Evolutionary conservation across 2,329 filamentous ascomycete genomes (phyloP).

Genomic region (Colletotrichum sp.): DNA sequence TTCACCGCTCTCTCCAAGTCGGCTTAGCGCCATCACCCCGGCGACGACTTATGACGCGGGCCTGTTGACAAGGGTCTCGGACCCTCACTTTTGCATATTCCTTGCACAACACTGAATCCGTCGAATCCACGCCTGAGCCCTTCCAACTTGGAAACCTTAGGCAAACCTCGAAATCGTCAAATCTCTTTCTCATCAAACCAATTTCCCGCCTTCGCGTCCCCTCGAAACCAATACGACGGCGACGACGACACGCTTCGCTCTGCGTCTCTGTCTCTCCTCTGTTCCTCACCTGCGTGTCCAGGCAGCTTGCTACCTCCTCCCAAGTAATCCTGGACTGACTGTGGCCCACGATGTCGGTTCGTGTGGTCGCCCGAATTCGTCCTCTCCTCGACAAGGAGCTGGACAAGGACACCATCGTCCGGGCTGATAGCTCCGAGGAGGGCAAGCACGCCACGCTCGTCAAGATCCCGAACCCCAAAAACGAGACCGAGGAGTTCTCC

Average conservation of each 20-base stretch:
- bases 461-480: conserved; percentile 93
- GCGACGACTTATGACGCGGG: not conserved
- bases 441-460: conserved; percentile 71
- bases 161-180: not conserved
- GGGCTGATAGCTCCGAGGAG: conserved; percentile 64
- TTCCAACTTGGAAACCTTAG: conserved; percentile 3
- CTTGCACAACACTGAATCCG: conserved; percentile 7
- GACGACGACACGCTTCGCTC: not conserved
- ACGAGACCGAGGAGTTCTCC: conserved; percentile 86
- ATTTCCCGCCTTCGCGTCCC: conserved; percentile 1
- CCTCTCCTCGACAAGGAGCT: conserved; percentile 85
- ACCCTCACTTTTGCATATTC: not conserved
- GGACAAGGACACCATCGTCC: conserved; percentile 86
- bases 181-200: conserved; percentile 1
- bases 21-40: not conserved
- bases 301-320: not conserved
- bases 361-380: conserved; percentile 89
- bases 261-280: not conserved
- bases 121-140: not conserved
- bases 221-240: not conserved
- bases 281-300: not conserved
- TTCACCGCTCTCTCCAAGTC: not conserved
- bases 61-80: conserved; percentile 7
- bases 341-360: conserved; percentile 62
- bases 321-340: not conserved